phyloP scores from a whole-genome alignment of 768 basidiomycete genomes.

The Gyrodon lividus region DNA sequence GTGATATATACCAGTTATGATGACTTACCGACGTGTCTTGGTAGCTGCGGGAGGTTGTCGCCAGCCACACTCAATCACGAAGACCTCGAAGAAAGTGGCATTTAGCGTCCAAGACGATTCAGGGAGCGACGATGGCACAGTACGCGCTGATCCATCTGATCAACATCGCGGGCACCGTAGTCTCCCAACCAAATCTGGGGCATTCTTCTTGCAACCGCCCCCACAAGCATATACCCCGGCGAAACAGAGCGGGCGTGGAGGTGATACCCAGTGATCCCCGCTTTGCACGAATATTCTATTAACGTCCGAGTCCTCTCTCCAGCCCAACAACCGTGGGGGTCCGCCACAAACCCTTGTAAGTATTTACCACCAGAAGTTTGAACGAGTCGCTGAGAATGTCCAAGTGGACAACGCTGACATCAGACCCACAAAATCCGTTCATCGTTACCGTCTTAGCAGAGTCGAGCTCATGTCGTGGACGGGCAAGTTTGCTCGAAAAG shows the following conservation, averaged over 20 bases:
- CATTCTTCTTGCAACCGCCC: not conserved
- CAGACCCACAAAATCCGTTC: constrained; percentile 7
- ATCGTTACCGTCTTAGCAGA: not conserved
- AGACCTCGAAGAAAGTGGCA: constrained; percentile 12
- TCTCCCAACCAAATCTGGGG: not conserved
- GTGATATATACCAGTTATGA: not conserved
- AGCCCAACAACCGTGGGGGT: constrained; percentile 10
- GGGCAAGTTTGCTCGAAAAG: constrained; percentile 6
- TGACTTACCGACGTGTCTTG: not conserved
- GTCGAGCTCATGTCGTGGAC: constrained; percentile 5
- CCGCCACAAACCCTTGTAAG: constrained; percentile 15
- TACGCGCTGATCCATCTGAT: constrained; percentile 8
- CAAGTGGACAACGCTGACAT: constrained; percentile 11
- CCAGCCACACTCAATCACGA: not conserved
- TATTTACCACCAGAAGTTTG: not conserved
- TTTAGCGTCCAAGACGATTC: constrained; percentile 12
- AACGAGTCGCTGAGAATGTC: constrained; percentile 1
- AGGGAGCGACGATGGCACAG: constrained; percentile 15
- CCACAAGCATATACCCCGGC: not conserved
- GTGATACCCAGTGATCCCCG: constrained; percentile 1
- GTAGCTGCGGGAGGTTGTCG: constrained; percentile 5
- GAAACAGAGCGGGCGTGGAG: constrained; percentile 3
- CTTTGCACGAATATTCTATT: not conserved
- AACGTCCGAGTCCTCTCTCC: not conserved
- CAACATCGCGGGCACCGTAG: constrained; percentile 3